These are phyloP conservation scores for Kokia cookei DNA, from an alignment of 441 rosid genomes.

Conservation along the genomic window DNA sequence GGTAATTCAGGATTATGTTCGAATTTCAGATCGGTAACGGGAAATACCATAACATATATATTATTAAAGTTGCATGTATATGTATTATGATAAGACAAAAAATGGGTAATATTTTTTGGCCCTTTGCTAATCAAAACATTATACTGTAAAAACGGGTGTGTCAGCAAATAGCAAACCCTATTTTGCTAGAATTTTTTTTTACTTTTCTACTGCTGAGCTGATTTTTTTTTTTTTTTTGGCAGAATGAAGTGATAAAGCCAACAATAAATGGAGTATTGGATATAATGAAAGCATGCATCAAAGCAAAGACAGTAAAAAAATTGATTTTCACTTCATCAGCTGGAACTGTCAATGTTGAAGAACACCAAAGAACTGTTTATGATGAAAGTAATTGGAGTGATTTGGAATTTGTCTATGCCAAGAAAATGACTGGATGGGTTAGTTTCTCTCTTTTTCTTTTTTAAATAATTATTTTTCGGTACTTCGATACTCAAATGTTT, in stretches of 20 bases:
- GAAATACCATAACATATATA: too few species aligned
- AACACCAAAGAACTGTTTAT: conserved; percentile 42
- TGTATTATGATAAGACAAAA: too few species aligned
- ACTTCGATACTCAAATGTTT: too few species aligned
- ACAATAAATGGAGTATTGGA: conserved; percentile 65
- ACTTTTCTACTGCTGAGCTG: neutral
- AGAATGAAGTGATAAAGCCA: conserved; percentile 93
- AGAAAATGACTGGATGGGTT: conserved; percentile 96
- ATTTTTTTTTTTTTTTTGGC: neutral
- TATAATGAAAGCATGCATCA: conserved; percentile 76
- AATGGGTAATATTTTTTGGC: too few species aligned
- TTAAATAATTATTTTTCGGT: neutral
- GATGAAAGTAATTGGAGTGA: conserved; percentile 79
- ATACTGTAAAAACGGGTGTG: too few species aligned
- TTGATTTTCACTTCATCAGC: conserved; percentile 90
- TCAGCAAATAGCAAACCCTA: neutral
- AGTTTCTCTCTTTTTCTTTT: neutral
- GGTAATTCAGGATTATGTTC: too few species aligned
- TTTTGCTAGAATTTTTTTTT: neutral
- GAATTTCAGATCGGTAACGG: too few species aligned
- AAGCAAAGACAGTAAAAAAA: conserved; percentile 57
- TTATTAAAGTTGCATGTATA: too few species aligned
- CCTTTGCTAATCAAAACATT: too few species aligned
- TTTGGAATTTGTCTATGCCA: conserved; percentile 47
- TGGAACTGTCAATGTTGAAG: conserved; percentile 72